These are phyloP conservation scores for Fragaria vesca DNA, from an alignment of 306 rosid species.

Conservation along the genomic window DNA sequence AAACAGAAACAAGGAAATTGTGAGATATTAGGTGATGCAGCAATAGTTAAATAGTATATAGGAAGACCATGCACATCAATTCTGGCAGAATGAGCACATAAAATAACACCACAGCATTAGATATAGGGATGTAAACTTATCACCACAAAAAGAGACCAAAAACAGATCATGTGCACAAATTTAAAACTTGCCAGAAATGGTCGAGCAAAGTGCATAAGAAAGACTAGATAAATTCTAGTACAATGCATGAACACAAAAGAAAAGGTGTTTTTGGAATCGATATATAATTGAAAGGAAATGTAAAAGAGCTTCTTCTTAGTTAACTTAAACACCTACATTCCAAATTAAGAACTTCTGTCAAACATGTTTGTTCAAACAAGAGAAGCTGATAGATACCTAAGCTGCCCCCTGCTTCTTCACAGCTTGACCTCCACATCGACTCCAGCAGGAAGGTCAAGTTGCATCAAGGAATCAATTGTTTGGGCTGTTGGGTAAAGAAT, in stretches of 20 bases:
- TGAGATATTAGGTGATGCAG: too few species aligned
- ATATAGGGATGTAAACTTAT: background rate
- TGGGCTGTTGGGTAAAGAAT: slow-evolving; percentile 93
- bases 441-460: slow-evolving; percentile 95
- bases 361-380: background rate
- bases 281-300: background rate
- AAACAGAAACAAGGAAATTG: background rate
- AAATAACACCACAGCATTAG: background rate
- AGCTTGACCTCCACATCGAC: slow-evolving; percentile 99
- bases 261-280: background rate
- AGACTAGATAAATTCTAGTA: background rate
- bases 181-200: background rate
- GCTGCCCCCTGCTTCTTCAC: slow-evolving; percentile 33
- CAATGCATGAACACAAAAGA: background rate
- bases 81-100: background rate
- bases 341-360: background rate
- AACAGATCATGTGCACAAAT: background rate
- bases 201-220: background rate
- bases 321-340: background rate
- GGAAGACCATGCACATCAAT: background rate
- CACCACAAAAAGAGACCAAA: background rate
- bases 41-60: background rate
- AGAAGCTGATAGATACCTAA: slow-evolving; percentile 26
- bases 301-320: background rate
- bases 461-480: slow-evolving; percentile 95